A percentile compares a stretch with the other conserved stretches of the same genome.
phyloP scores from a whole-genome alignment of 257 asterid genomes.

The Vinca minor region DNA sequence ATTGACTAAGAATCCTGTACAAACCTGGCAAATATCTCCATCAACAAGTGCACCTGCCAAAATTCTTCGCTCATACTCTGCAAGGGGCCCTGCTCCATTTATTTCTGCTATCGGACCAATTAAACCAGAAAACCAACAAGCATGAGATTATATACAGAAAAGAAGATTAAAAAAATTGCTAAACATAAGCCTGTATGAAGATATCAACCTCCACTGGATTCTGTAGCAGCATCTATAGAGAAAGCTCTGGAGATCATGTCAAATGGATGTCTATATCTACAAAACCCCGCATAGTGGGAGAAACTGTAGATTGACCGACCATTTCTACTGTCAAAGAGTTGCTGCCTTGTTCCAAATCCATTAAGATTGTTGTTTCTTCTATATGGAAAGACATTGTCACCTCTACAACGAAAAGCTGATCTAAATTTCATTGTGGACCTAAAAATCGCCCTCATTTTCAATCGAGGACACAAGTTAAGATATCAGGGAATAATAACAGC shows the following conservation, averaged over 20 bases:
- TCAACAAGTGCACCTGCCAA: conserved; percentile 74
- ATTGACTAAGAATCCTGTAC: neutral
- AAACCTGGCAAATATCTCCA: conserved; percentile 87
- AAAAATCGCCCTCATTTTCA: conserved; percentile 44
- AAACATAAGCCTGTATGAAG: conserved; percentile 8
- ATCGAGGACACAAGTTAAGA: neutral
- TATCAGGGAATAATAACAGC: neutral
- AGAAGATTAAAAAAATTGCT: neutral
- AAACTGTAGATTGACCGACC: conserved; percentile 21
- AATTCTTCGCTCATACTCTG: conserved; percentile 75
- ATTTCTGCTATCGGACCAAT: conserved; percentile 33
- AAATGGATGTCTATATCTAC: conserved; percentile 27
- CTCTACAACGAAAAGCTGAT: conserved; percentile 28
- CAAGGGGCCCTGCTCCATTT: conserved; percentile 63
- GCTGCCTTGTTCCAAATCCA: conserved; percentile 24
- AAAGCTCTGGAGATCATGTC: conserved; percentile 33
- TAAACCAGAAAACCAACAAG: conserved; percentile 16
- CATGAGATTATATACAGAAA: neutral
- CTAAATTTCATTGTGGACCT: conserved; percentile 41
- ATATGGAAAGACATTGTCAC: conserved; percentile 7
- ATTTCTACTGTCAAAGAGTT: conserved; percentile 24
- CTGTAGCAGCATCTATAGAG: conserved; percentile 43
- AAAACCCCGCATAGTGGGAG: conserved; percentile 30
- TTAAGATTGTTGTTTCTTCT: conserved; percentile 5
- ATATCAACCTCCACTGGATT: conserved; percentile 46